A percentile compares a stretch with the other conserved stretches of the same genome.
phyloP scores from a whole-genome alignment of 345 rosid genomes.

The Eucalyptus cloeziana region DNA sequence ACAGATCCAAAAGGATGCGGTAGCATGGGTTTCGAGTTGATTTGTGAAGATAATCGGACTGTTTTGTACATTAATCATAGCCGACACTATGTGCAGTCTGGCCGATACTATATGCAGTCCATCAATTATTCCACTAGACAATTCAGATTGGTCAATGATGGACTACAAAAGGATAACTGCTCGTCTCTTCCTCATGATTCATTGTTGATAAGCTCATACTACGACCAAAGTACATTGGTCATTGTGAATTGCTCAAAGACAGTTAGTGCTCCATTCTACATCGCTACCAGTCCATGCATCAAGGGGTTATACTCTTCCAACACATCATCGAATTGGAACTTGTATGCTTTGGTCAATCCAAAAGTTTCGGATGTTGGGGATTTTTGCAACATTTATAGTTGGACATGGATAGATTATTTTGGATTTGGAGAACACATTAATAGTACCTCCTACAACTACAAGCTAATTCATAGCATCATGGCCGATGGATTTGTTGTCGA shows the following conservation, averaged over 20 bases:
- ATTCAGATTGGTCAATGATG: rapidly evolving
- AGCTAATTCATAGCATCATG: background rate
- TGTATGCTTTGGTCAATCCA: background rate
- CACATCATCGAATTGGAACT: background rate
- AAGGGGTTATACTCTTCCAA: background rate
- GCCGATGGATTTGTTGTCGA: rapidly evolving
- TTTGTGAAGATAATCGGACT: background rate
- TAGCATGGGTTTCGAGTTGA: rapidly evolving
- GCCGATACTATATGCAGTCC: rapidly evolving
- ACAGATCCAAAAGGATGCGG: rapidly evolving
- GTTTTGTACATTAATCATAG: rapidly evolving
- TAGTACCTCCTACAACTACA: background rate
- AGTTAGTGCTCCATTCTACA: background rate
- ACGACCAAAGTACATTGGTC: rapidly evolving
- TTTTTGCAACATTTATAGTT: background rate
- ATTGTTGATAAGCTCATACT: rapidly evolving
- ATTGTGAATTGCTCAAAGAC: background rate
- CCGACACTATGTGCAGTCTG: too few relatives aligned
- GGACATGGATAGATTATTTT: background rate
- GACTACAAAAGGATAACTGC: background rate
- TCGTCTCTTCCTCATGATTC: rapidly evolving
- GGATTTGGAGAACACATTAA: background rate
- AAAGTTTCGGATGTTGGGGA: background rate
- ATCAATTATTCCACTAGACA: background rate
- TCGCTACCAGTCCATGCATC: rapidly evolving